Percentiles rank a stretch among this genome's conserved stretches.
Conservation (phyloP, 257 asterid genomes). For the Nicotiana noctiflora region DNA sequence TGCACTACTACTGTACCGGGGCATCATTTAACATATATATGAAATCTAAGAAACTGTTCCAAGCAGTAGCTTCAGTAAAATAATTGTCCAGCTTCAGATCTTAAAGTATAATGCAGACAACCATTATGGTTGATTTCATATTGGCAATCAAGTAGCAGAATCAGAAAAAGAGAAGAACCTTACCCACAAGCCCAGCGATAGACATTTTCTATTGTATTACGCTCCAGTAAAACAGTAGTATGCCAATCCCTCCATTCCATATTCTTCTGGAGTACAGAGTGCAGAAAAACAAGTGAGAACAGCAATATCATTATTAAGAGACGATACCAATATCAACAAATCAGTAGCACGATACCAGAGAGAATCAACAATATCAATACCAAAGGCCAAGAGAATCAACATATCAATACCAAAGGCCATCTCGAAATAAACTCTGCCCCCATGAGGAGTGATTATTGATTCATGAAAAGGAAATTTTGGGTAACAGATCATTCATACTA, state of each 20-base stretch:
- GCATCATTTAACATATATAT: background rate
- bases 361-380: background rate
- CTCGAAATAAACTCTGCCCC: background rate
- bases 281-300: background rate
- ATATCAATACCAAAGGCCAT: background rate
- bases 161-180: conserved; percentile 19
- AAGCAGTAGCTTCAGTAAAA: background rate
- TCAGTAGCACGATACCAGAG: background rate
- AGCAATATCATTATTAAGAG: background rate
- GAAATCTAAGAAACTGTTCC: background rate
- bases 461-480: background rate
- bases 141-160: background rate
- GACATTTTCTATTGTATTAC: conserved; percentile 65
- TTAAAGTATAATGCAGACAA: background rate
- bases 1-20: background rate
- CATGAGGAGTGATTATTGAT: background rate
- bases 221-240: conserved; percentile 66
- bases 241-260: conserved; percentile 76
- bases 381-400: background rate
- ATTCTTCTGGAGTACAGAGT: conserved; percentile 48
- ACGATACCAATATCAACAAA: background rate
- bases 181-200: conserved; percentile 96
- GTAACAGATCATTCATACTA: background rate
- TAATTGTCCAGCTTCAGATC: background rate
- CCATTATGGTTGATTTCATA: background rate